These are phyloP conservation scores for Clarkia xantiana DNA, from an alignment of 345 rosid species.

Conservation along the genomic window DNA sequence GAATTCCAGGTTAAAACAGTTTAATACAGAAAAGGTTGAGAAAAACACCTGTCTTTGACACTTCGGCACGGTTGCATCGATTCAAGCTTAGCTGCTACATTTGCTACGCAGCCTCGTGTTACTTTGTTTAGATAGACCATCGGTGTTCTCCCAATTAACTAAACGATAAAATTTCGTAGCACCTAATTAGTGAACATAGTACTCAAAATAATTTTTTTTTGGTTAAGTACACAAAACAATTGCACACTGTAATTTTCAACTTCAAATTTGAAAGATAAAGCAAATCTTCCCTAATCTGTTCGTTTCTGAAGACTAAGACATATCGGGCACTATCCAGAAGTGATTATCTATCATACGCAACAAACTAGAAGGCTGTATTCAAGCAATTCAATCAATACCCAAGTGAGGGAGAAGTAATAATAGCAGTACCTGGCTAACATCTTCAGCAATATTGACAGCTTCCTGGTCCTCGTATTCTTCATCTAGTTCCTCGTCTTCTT, in stretches of 20 bases:
- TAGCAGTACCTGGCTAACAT: constrained; percentile 12
- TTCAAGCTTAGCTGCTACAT: constrained; percentile 91
- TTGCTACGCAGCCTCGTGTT: constrained; percentile 56
- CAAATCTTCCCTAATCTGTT: too few relatives aligned
- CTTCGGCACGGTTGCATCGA: constrained; percentile 95
- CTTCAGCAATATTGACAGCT: constrained; percentile 14
- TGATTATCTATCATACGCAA: too few relatives aligned
- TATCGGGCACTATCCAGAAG: too few relatives aligned
- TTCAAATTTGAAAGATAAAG: too few relatives aligned
- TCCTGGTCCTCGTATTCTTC: not conserved
- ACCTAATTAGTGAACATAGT: not conserved
- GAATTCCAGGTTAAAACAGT: not conserved
- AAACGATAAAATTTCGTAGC: constrained; percentile 10
- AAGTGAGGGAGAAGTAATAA: not conserved
- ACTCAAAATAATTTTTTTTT: too few relatives aligned
- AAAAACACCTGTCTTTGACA: constrained; percentile 68
- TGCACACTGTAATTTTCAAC: too few relatives aligned
- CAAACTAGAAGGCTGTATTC: too few relatives aligned
- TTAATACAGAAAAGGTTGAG: not conserved
- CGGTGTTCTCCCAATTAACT: constrained; percentile 90
- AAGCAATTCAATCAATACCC: not conserved
- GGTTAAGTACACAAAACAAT: too few relatives aligned
- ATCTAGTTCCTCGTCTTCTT: constrained; percentile 4
- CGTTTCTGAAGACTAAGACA: too few relatives aligned
- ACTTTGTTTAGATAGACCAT: constrained; percentile 89